phyloP scores from a whole-genome alignment of 805 yeast species.

The Suhomyces canberraensis region DNA sequence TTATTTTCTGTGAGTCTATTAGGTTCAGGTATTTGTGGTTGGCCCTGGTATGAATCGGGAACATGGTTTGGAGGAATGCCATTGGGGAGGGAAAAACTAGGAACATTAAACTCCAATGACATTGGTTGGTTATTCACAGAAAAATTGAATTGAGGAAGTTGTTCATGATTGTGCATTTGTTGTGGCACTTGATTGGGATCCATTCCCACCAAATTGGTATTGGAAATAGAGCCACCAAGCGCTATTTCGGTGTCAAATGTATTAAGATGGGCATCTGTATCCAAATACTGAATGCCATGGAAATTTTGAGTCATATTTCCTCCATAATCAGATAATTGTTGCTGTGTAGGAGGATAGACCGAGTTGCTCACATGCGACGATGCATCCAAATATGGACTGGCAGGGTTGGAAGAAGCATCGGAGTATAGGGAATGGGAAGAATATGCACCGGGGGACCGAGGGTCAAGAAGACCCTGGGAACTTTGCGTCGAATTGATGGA shows the following conservation, averaged over 20 bases:
- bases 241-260: constrained; percentile 34
- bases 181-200: constrained; percentile 5
- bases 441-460: constrained; percentile 18
- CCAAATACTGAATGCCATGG: constrained; percentile 7
- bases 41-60: too few species aligned
- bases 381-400: constrained; percentile 37
- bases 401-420: constrained; percentile 36
- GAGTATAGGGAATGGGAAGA: constrained; percentile 28
- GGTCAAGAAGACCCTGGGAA: constrained; percentile 14
- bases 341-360: constrained; percentile 5
- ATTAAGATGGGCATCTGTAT: constrained; percentile 8
- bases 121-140: constrained; percentile 10
- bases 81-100: not conserved
- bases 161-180: constrained; percentile 2
- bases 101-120: constrained; percentile 6
- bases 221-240: constrained; percentile 38
- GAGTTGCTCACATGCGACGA: constrained; percentile 26
- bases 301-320: not conserved
- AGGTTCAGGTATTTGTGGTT: too few species aligned
- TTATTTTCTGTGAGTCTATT: constrained; percentile 14
- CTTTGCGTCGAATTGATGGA: not conserved
- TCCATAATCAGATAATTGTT: constrained; percentile 12
- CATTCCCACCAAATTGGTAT: constrained; percentile 26
- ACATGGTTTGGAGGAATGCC: not conserved
- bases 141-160: constrained; percentile 12